phyloP scores from a whole-genome alignment of 2,329 filamentous ascomycete genomes.

The Zarea fungicola region DNA sequence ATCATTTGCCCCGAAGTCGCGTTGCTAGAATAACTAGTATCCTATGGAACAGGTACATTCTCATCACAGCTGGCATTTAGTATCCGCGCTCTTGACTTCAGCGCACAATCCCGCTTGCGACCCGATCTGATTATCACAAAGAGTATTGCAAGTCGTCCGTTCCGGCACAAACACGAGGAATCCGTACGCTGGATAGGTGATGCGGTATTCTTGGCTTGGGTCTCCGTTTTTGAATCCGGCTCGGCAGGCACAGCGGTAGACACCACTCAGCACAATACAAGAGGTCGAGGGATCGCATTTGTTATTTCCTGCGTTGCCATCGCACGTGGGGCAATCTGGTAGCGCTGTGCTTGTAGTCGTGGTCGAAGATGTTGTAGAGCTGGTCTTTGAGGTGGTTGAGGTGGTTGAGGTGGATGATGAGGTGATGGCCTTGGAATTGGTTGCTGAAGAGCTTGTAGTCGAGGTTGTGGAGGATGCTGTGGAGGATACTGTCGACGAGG shows the following conservation, averaged over 20 bases:
- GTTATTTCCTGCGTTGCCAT: neutral
- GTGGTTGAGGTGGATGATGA: neutral
- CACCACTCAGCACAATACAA: neutral
- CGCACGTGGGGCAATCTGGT: neutral
- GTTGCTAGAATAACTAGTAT: too few relatives aligned
- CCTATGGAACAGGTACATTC: too few relatives aligned
- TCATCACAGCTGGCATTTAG: neutral
- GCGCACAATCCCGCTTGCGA: neutral
- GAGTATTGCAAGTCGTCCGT: neutral
- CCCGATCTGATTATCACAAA: neutral
- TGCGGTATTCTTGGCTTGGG: neutral
- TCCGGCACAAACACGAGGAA: constrained; percentile 3
- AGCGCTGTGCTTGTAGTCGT: neutral
- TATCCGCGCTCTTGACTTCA: neutral
- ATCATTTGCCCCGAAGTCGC: too few relatives aligned
- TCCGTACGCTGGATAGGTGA: neutral
- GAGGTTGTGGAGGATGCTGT: neutral
- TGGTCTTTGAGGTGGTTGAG: neutral
- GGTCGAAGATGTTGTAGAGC: neutral
- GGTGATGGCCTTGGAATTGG: neutral
- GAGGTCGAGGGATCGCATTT: constrained; percentile 1
- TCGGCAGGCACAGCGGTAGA: constrained; percentile 3
- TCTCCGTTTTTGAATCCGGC: neutral
- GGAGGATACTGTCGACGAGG: neutral
- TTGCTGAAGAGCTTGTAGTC: neutral